Base-by-base conservation (phyloP, 306 rosid species). In the Corylus heterophylla region DNA sequence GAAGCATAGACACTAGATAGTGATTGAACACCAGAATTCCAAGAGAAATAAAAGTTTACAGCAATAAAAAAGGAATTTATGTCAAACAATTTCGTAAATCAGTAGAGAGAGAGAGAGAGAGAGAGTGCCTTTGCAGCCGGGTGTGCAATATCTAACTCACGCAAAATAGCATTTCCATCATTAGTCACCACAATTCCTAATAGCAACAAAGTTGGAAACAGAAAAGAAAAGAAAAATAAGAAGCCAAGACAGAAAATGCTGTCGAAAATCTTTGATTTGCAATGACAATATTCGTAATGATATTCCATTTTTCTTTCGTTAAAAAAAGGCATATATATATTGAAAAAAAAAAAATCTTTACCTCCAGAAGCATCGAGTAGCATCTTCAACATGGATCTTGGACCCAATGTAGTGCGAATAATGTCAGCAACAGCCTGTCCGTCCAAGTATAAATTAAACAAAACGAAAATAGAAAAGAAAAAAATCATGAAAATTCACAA, bases 371-470 rank as follows among this genome's bases (percentile, higher is more conserved):
- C 92, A 79, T 94, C 97, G 25, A 94, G 92, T 48, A 94, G 86
- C 98, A 94, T 94, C 85, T 94, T 94, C 75, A 94, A 85, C 98
- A 94, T 94, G 83, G 98, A 92, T 81, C 98, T 90, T 20, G 98
- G 98, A 22, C 98, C 98, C 90, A 94, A 74, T 0, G 98, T 94
- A 56, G 98, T 94, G 39, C 98, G 94, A 29, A 94, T 91, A 72
- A 94, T 92, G 81, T 94, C 98, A 55, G 97, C 97, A 78, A 94
- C 98, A 74, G 98, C 97, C 98, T 94, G 62, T 17, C 7, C 39
- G 62, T 17, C 7, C 39, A 83, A 12, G 64, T 12, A 79, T 44
- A 27, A 76, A 12, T 14, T 52, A 27, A 68, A 78, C 39, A 58
- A 66, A 10, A 83, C 35, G 64, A 80, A 42, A 42, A 42, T 6